These are phyloP conservation scores for Cladophialophora yegresii DNA, from an alignment of 2,329 filamentous ascomycete genomes.

Conservation along the genomic window DNA sequence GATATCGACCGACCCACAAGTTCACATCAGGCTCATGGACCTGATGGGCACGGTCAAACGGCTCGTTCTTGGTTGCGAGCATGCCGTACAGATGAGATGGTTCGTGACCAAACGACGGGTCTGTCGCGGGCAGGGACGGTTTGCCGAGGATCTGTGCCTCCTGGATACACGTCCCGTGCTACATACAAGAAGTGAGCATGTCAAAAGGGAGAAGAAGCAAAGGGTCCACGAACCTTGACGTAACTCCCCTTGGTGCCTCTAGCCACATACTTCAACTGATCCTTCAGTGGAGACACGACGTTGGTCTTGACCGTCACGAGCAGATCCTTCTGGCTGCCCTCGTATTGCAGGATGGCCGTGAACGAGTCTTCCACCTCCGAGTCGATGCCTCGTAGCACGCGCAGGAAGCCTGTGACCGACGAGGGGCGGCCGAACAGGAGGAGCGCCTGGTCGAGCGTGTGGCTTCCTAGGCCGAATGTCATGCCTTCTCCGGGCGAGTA, in stretches of 20 bases:
- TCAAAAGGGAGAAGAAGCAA: background rate
- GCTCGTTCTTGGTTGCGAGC: slow-evolving; percentile 45
- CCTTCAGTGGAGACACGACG: slow-evolving; percentile 66
- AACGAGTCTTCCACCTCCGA: slow-evolving; percentile 52
- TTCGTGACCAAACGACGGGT: slow-evolving; percentile 67
- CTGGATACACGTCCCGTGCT: slow-evolving; percentile 53
- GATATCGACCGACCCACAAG: slow-evolving; percentile 22
- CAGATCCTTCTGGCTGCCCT: slow-evolving; percentile 51
- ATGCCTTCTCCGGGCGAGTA: slow-evolving; percentile 66
- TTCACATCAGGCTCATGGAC: slow-evolving; percentile 12
- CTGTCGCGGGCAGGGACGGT: slow-evolving; percentile 58
- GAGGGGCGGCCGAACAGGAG: slow-evolving; percentile 68
- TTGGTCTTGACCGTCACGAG: slow-evolving; percentile 69
- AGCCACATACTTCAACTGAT: slow-evolving; percentile 75
- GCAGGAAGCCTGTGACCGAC: slow-evolving; percentile 66
- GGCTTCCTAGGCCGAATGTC: slow-evolving; percentile 70
- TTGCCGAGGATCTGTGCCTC: slow-evolving; percentile 71
- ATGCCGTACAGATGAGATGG: slow-evolving; percentile 58
- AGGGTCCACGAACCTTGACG: slow-evolving; percentile 54
- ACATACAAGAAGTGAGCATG: background rate
- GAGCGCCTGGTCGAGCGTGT: slow-evolving; percentile 74
- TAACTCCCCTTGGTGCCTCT: slow-evolving; percentile 72
- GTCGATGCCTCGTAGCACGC: slow-evolving; percentile 63
- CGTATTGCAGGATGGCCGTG: slow-evolving; percentile 68
- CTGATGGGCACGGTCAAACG: slow-evolving; percentile 14